A percentile compares a stretch with the other conserved stretches of the same genome.
phyloP scores from a whole-genome alignment of 2,329 filamentous ascomycete species.

The Paecilomyces niveus region DNA sequence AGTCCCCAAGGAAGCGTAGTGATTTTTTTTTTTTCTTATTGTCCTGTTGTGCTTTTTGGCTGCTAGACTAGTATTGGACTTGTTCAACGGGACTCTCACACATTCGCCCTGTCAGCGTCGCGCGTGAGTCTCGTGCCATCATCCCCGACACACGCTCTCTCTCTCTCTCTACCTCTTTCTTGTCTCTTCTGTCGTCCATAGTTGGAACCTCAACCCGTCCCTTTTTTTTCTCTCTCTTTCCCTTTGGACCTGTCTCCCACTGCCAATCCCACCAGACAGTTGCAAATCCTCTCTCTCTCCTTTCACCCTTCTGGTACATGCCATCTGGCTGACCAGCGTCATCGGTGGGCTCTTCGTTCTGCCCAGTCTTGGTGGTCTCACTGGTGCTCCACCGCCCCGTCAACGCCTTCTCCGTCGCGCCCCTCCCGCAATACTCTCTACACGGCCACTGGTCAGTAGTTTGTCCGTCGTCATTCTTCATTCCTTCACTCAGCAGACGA shows the following conservation, averaged over 20 bases:
- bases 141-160: background rate
- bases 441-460: background rate
- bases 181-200: background rate
- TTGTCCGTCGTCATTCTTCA: background rate
- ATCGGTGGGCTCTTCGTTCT: background rate
- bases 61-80: conserved; percentile 17
- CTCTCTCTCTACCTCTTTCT: background rate
- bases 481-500: background rate
- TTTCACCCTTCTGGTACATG: background rate
- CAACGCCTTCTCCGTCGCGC: background rate
- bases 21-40: background rate
- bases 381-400: background rate
- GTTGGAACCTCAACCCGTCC: background rate
- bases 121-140: background rate
- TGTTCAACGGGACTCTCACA: conserved; percentile 47
- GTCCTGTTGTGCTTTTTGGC: background rate
- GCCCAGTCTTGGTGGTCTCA: background rate
- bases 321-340: background rate
- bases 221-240: background rate
- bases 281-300: background rate
- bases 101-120: background rate
- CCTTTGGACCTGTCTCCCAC: background rate
- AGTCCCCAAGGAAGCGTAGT: background rate
- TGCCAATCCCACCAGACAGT: background rate
- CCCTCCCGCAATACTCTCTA: background rate